Conservation (phyloP, 1,284 basidiomycete species). For the Psilocybe mexicana region DNA sequence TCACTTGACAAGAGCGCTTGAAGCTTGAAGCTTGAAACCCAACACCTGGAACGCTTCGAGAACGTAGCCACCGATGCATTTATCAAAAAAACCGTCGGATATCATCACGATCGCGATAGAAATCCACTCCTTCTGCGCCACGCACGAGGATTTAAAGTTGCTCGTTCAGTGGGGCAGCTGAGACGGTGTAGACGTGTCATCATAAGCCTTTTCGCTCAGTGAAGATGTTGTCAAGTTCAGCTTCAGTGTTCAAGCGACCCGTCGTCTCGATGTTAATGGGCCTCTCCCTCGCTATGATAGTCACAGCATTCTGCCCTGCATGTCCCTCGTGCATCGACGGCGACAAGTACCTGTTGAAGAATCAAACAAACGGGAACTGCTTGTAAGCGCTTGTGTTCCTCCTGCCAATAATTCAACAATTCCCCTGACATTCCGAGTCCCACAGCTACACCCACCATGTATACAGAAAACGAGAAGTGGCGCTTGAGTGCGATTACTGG, state of each 20-base stretch:
- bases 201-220: background rate
- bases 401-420: too few species aligned
- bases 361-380: slow-evolving; percentile 2
- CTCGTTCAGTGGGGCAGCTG: too few species aligned
- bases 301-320: background rate
- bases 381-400: background rate
- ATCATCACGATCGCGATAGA: background rate
- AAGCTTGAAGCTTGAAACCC: too few species aligned
- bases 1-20: too few species aligned
- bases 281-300: background rate
- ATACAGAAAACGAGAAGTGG: background rate
- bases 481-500: slow-evolving; percentile 5
- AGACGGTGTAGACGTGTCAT: too few species aligned
- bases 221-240: background rate
- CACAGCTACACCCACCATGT: background rate
- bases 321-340: background rate
- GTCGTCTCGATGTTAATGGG: background rate
- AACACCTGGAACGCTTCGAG: too few species aligned
- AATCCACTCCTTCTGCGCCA: background rate
- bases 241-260: too few species aligned
- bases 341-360: background rate
- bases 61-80: too few species aligned
- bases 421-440: background rate
- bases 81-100: too few species aligned
- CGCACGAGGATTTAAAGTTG: background rate